A percentile compares a stretch with the other conserved stretches of the same genome.
phyloP scores from a whole-genome alignment of 768 basidiomycete genomes.

The Russula brevipes region DNA sequence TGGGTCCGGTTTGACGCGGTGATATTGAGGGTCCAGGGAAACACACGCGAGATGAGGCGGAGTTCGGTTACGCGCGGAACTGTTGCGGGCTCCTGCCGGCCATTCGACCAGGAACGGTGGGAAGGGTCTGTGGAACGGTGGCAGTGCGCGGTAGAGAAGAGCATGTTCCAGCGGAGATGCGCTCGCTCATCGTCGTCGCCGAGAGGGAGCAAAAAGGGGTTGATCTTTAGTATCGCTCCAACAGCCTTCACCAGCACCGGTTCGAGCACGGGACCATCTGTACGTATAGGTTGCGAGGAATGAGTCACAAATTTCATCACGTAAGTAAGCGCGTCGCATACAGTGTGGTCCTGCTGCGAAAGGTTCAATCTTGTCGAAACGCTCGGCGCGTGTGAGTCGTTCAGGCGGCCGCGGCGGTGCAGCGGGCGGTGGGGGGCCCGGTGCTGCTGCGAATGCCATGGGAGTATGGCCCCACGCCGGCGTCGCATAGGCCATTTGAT shows the following conservation, averaged over 20 bases:
- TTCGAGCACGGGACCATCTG: conserved; percentile 68
- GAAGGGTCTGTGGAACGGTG: conserved; percentile 57
- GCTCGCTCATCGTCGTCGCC: conserved; percentile 40
- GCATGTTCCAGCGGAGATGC: conserved; percentile 71
- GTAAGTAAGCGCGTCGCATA: conserved; percentile 30
- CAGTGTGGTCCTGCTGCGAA: conserved; percentile 42
- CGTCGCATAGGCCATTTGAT: conserved; percentile 16
- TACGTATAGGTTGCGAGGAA: neutral
- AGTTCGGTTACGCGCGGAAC: conserved; percentile 53
- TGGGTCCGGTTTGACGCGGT: conserved; percentile 39
- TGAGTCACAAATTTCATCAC: neutral
- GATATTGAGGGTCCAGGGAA: conserved; percentile 55
- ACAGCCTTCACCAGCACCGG: conserved; percentile 53
- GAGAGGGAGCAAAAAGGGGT: conserved; percentile 54
- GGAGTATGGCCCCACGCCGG: conserved; percentile 6
- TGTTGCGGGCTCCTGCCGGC: conserved; percentile 60
- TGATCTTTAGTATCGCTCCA: conserved; percentile 44
- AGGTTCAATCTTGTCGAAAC: conserved; percentile 33
- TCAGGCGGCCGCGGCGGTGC: conserved; percentile 28
- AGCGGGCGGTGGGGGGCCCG: conserved; percentile 23
- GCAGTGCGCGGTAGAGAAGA: conserved; percentile 55
- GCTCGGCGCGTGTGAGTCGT: conserved; percentile 30
- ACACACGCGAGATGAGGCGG: conserved; percentile 46
- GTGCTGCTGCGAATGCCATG: conserved; percentile 13
- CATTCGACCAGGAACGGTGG: conserved; percentile 60